These are phyloP conservation scores for Kazachstania viticola DNA, from an alignment of 805 yeast genomes.

Conservation along the genomic window DNA sequence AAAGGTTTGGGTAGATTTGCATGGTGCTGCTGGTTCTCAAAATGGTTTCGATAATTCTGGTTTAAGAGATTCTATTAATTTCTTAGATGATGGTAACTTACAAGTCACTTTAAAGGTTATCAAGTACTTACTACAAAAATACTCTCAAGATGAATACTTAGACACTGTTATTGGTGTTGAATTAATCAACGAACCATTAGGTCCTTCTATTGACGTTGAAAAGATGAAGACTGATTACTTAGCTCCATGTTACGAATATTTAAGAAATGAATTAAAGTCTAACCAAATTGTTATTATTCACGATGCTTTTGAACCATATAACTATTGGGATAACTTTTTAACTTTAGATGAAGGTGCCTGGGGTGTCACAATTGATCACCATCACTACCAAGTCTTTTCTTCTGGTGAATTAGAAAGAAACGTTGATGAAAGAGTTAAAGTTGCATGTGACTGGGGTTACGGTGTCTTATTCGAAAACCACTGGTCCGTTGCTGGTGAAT, in stretches of 20 bases:
- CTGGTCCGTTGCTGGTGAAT: constrained; percentile 78
- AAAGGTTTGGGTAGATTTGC: constrained; percentile 84
- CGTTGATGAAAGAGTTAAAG: constrained; percentile 49
- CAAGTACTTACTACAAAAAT: constrained; percentile 43
- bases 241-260: constrained; percentile 47
- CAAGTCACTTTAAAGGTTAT: constrained; percentile 46
- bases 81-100: constrained; percentile 41
- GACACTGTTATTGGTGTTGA: constrained; percentile 79
- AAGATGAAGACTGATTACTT: constrained; percentile 45
- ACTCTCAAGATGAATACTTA: constrained; percentile 46
- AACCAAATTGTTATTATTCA: constrained; percentile 57
- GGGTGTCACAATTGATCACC: constrained; percentile 77
- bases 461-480: constrained; percentile 41
- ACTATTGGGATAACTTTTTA: constrained; percentile 54
- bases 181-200: constrained; percentile 82
- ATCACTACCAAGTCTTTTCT: constrained; percentile 80
- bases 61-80: constrained; percentile 46
- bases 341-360: constrained; percentile 33
- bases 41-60: constrained; percentile 96
- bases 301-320: constrained; percentile 61
- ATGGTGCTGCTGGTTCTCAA: constrained; percentile 95
- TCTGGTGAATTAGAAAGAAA: constrained; percentile 44
- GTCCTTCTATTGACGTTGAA: constrained; percentile 49
- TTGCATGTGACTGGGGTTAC: constrained; percentile 42
- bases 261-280: constrained; percentile 42